phyloP scores from a whole-genome alignment of 805 yeast genomes.

The Sugiyamaella smithiae region DNA sequence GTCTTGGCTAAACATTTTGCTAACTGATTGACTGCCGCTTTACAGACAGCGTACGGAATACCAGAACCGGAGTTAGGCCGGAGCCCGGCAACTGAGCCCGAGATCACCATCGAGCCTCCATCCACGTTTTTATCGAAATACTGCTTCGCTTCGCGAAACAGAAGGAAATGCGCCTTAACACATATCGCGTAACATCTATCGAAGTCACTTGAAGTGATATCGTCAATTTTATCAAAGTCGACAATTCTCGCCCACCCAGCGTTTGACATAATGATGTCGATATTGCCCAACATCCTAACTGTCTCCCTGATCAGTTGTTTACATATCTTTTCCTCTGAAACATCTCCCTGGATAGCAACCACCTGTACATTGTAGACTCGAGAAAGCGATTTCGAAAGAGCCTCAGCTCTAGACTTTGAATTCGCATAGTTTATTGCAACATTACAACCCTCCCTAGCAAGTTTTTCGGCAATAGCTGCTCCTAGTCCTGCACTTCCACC shows the following conservation, averaged over 20 bases:
- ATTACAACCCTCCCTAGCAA: constrained; percentile 26
- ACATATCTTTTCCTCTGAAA: constrained; percentile 20
- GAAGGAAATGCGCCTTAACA: constrained; percentile 33
- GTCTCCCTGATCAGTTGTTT: constrained; percentile 28
- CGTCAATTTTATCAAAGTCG: constrained; percentile 28
- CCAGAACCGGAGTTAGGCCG: constrained; percentile 31
- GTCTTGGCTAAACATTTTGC: constrained; percentile 29
- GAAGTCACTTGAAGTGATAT: constrained; percentile 31
- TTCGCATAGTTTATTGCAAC: constrained; percentile 22
- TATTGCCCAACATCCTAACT: constrained; percentile 32
- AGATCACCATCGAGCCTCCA: constrained; percentile 40
- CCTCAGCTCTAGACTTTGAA: constrained; percentile 18
- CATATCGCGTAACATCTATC: constrained; percentile 30
- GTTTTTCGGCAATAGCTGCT: constrained; percentile 20
- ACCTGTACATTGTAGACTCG: constrained; percentile 14
- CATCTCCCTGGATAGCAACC: constrained; percentile 21
- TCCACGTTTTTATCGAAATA: constrained; percentile 30
- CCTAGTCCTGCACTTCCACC: constrained; percentile 29
- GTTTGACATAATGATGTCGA: constrained; percentile 39
- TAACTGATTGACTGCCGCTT: constrained; percentile 34
- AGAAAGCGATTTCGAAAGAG: constrained; percentile 13
- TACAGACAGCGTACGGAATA: constrained; percentile 38
- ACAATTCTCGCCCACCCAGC: constrained; percentile 29
- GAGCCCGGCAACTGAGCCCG: constrained; percentile 39
- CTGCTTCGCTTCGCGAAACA: constrained; percentile 33